Base-by-base conservation (phyloP, 1,284 basidiomycete species). In the Trametes sp. region DNA sequence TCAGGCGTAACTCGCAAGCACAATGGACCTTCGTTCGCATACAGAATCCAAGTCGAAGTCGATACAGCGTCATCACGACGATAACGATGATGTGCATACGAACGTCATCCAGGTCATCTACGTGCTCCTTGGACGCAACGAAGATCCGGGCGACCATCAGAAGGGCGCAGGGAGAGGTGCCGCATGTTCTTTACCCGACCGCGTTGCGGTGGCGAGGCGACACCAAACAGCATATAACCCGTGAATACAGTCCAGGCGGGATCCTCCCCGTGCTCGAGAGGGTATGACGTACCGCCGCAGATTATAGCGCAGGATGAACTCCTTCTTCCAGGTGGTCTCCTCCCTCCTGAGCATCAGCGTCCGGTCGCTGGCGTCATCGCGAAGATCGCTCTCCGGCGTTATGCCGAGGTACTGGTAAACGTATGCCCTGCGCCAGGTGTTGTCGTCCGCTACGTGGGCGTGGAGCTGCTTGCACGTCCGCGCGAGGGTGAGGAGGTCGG, bases 391-490 rank as follows among this genome's bases (percentile, higher is more conserved):
- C 72, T 91, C 89, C 24, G 89, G 89, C 8, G 80, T 76, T 53
- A 93, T 83, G 46, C 86, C 85, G 54, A 93, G 76, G 72, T 89
- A 90, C 72, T 90, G 88, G 62, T 81, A 84, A 57, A 87, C 78
- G 73, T 93, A 93, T n/a, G 93, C 93, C n/a, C 84, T 80, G 52
- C 86, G 82, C 94, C 94, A 96, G 33, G 90, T 94, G 68, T 87
- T 88, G 64, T 96, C 94, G 70, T 93, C 85, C 63, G 83, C 84
- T 79, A 93, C 79, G 80, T 93, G 89, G 62, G 82, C 77, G 68
- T 84, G 79, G 64, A 95, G 83, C 50, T 74, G 70, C 50, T 77
- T 80, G 74, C 85, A 87, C 49, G 89, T 86, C 64, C 76, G 75
- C 13, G 83, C 81, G 66, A 93, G 84, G 1, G 82, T 74, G 51